phyloP scores from a whole-genome alignment of 495 filamentous ascomycete genomes.

The Hyphodiscus hymeniophilus region DNA sequence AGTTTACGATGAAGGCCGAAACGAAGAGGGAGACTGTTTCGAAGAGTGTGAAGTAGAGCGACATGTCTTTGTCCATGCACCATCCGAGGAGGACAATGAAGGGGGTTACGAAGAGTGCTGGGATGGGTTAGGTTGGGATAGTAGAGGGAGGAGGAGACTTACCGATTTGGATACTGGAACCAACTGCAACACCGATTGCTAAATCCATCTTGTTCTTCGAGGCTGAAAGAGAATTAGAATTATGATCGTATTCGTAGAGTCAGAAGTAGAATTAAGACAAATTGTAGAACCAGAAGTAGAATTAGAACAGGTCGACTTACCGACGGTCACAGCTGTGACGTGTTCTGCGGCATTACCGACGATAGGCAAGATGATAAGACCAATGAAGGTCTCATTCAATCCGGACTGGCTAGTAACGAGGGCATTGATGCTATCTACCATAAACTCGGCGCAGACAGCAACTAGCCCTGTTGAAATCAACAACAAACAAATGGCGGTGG shows the following conservation, averaged over 20 bases:
- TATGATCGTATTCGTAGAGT: no score
- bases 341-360: constrained; percentile 92
- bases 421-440: constrained; percentile 70
- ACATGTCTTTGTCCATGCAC: constrained; percentile 76
- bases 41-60: constrained; percentile 84
- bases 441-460: constrained; percentile 79
- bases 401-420: constrained; percentile 53
- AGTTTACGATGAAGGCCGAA: constrained; percentile 83
- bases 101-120: constrained; percentile 80
- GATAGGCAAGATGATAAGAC: constrained; percentile 81
- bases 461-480: constrained; percentile 71
- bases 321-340: constrained; percentile 79
- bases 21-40: constrained; percentile 84
- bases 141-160: constrained; percentile 8
- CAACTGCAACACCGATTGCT: constrained; percentile 82
- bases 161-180: constrained; percentile 75
- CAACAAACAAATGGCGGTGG: constrained; percentile 64
- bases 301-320: no score
- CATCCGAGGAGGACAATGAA: constrained; percentile 85
- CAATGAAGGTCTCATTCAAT: constrained; percentile 74
- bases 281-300: no score
- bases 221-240: no score
- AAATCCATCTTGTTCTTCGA: constrained; percentile 96
- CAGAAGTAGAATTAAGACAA: no score
- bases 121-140: constrained; percentile 7